Conservation (phyloP, 768 basidiomycete genomes). For the Pulveroboletus sp. region DNA sequence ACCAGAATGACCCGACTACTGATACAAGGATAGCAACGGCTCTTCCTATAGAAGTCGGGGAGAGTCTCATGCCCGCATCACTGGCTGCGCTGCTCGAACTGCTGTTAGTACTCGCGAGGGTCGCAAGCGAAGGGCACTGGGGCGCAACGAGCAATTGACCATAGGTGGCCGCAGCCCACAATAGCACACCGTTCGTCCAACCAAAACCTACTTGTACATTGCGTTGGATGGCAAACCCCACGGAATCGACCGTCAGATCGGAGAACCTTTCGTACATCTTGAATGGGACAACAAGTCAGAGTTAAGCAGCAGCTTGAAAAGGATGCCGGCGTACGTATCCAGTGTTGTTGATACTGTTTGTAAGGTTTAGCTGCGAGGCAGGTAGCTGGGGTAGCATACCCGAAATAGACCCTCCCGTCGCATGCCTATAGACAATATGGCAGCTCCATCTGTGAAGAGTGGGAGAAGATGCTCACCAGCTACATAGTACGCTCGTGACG, state of each 20-base stretch:
- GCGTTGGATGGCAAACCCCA: conserved; percentile 84
- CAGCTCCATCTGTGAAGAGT: neutral
- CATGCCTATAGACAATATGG: conserved; percentile 49
- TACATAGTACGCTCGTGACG: conserved; percentile 78
- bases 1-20: neutral
- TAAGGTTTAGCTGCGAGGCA: conserved; percentile 65
- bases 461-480: conserved; percentile 55
- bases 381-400: conserved; percentile 71
- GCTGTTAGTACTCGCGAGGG: too few relatives aligned
- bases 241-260: conserved; percentile 69
- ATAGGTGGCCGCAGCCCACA: conserved; percentile 72
- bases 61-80: neutral
- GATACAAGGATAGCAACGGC: neutral
- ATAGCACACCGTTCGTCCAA: conserved; percentile 82
- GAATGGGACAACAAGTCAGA: neutral
- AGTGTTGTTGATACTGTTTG: conserved; percentile 60
- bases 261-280: conserved; percentile 94
- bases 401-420: conserved; percentile 84
- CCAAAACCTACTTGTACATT: conserved; percentile 86
- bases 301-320: neutral
- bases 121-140: conserved; percentile 51
- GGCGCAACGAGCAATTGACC: conserved; percentile 60
- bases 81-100: conserved; percentile 3
- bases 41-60: neutral
- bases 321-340: conserved; percentile 59